phyloP scores from a whole-genome alignment of 2,329 filamentous ascomycete species.

The Podosphaera aphanis region DNA sequence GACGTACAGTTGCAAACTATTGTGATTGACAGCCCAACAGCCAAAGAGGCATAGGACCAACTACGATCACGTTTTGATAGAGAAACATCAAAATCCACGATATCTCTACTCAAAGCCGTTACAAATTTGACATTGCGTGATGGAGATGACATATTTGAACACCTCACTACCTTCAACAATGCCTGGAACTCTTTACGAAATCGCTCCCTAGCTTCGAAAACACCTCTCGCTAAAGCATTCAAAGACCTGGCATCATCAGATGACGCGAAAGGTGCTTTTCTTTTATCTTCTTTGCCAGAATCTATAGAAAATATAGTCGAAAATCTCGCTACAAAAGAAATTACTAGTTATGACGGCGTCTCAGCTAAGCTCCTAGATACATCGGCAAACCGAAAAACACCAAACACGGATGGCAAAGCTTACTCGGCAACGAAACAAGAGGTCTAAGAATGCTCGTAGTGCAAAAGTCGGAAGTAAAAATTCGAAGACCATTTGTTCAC shows the following conservation, averaged over 20 bases:
- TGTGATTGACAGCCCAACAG: neutral
- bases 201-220: neutral
- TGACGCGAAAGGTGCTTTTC: neutral
- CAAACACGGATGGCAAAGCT: neutral
- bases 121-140: neutral
- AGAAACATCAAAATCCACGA: neutral
- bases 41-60: constrained; percentile 1
- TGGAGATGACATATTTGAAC: neutral
- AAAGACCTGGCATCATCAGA: neutral
- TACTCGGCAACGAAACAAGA: neutral
- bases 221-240: neutral
- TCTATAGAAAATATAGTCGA: neutral
- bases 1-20: neutral
- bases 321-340: neutral
- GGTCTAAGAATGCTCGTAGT: neutral
- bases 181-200: neutral
- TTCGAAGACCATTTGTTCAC: neutral
- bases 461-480: neutral
- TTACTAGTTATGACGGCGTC: neutral
- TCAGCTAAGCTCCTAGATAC: neutral
- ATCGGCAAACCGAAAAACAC: neutral
- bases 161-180: neutral
- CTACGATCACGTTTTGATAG: neutral
- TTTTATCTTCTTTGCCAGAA: neutral
- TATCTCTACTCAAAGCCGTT: neutral